A percentile compares a stretch with the other conserved stretches of the same genome.
phyloP scores from a whole-genome alignment of 768 basidiomycete species.

The Lentinula lateritia region DNA sequence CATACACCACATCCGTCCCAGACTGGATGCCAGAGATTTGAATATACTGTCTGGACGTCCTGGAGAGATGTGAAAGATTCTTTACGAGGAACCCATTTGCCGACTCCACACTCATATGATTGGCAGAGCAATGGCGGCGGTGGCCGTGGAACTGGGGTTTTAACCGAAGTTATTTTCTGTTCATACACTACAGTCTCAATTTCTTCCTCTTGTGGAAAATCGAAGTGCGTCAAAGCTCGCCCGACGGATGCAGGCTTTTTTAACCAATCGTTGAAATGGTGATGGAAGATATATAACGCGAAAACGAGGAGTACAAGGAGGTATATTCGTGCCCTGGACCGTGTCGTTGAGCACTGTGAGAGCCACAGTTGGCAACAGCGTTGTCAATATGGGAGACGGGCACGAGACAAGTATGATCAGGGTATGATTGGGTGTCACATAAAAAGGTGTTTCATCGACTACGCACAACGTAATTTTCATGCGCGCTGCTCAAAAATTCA shows the following conservation, averaged over 20 bases:
- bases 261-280: not conserved
- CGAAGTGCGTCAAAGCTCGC: not conserved
- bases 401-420: no score
- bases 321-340: not conserved
- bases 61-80: constrained; percentile 17
- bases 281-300: not conserved
- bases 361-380: no score
- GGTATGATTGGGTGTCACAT: no score
- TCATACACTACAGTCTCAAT: not conserved
- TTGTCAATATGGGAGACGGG: no score
- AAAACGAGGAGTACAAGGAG: not conserved
- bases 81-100: constrained; percentile 19
- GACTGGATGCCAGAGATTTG: constrained; percentile 17
- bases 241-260: not conserved
- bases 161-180: not conserved
- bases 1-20: constrained; percentile 23
- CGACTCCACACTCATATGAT: constrained; percentile 18
- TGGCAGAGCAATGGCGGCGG: not conserved
- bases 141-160: not conserved
- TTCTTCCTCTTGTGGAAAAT: not conserved
- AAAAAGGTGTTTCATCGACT: no score
- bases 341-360: not conserved
- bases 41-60: constrained; percentile 18
- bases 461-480: no score
- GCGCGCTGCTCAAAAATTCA: no score